Percentiles rank a stretch among this genome's conserved stretches.
Conservation (phyloP, 2,329 filamentous ascomycete species). For the Curvularia sp. region DNA sequence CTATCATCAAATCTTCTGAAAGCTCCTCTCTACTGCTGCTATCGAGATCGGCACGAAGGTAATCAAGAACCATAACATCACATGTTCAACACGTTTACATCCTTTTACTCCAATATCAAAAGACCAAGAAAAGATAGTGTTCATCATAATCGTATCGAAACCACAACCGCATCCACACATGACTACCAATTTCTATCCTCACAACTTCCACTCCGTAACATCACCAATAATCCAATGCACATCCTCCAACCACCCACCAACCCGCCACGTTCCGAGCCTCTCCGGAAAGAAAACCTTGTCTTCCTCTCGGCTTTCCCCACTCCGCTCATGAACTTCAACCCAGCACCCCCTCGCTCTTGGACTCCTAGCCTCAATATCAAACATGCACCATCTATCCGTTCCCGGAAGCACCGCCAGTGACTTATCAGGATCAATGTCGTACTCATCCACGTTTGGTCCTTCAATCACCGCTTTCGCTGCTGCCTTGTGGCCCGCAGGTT, state of each 20-base stretch:
- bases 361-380: slow-evolving; percentile 28
- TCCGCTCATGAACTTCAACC: slow-evolving; percentile 24
- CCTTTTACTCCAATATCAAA: background rate
- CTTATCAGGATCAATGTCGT: slow-evolving; percentile 30
- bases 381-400: slow-evolving; percentile 37
- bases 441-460: slow-evolving; percentile 27
- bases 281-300: slow-evolving; percentile 33
- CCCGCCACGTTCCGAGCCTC: slow-evolving; percentile 29
- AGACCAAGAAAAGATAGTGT: background rate
- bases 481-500: slow-evolving; percentile 14
- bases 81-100: background rate
- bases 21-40: background rate
- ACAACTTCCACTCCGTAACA: slow-evolving; percentile 37
- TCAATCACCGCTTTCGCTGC: slow-evolving; percentile 20
- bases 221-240: slow-evolving; percentile 31
- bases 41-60: background rate
- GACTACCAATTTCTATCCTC: background rate
- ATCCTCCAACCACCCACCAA: slow-evolving; percentile 44
- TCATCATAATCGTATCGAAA: background rate
- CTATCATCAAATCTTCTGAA: background rate
- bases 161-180: background rate
- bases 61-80: background rate
- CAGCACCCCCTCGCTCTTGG: slow-evolving; percentile 38
- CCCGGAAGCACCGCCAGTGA: slow-evolving; percentile 32
- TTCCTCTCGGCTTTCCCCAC: slow-evolving; percentile 2